phyloP scores from a whole-genome alignment of 2,329 filamentous ascomycete species.

The Clonostachys sp. region DNA sequence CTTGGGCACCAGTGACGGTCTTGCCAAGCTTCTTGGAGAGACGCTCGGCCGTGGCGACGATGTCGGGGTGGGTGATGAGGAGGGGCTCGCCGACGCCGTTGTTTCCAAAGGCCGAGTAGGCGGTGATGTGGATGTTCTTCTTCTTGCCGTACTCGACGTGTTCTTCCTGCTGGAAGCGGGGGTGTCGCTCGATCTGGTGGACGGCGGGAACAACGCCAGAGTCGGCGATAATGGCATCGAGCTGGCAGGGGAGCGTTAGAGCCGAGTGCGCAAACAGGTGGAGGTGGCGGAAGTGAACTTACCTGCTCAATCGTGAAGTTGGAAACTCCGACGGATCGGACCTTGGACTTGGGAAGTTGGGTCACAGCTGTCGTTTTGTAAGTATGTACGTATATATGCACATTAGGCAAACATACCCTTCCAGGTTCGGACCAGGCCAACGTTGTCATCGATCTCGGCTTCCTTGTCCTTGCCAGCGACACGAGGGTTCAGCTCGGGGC shows the following conservation, averaged over 20 bases:
- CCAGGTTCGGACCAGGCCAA: constrained; percentile 38
- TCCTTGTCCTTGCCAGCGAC: constrained; percentile 22
- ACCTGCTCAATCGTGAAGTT: constrained; percentile 62
- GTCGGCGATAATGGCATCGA: constrained; percentile 51
- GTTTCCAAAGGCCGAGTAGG: constrained; percentile 55
- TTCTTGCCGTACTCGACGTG: constrained; percentile 55
- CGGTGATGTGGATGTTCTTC: constrained; percentile 63
- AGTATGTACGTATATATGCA: not conserved
- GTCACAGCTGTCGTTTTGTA: constrained; percentile 31
- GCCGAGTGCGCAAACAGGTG: constrained; percentile 2
- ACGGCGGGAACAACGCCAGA: constrained; percentile 55
- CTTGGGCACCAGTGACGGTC: constrained; percentile 35
- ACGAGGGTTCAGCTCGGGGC: constrained; percentile 39
- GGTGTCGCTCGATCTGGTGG: constrained; percentile 68
- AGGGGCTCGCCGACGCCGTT: constrained; percentile 39
- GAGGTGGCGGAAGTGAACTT: constrained; percentile 5
- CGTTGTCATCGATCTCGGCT: constrained; percentile 35
- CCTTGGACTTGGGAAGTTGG: constrained; percentile 55
- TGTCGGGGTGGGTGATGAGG: constrained; percentile 50
- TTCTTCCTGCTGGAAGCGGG: constrained; percentile 51
- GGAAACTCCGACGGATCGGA: constrained; percentile 65
- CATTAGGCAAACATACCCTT: constrained; percentile 17
- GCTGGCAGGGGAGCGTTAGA: constrained; percentile 12
- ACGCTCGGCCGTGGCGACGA: constrained; percentile 51
- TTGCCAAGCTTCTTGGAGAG: constrained; percentile 23